Base-by-base conservation (phyloP, 345 rosid genomes). In the Gossypium herbaceum region DNA sequence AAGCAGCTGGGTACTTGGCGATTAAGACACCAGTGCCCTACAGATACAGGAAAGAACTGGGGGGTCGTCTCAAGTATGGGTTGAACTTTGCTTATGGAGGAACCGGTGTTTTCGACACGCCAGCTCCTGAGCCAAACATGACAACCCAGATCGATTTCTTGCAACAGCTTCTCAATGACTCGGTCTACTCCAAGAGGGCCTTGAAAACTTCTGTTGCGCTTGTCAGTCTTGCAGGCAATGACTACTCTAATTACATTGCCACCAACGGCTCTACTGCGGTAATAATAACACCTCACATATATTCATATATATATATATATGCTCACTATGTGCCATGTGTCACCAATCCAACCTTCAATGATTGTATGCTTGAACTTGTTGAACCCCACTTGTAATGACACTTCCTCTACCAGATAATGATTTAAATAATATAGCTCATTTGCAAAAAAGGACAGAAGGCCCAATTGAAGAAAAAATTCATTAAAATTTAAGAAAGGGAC, bases 21-120 rank as follows among this genome's bases (percentile, higher is more conserved):
- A 72, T 88, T 54, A 83, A 81, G 77, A 85, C 97, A 50, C 98
- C 98, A 4, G 79, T 89, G 0, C 85, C 95, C 1, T 94, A 84
- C 84, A 85, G 71, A 76, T 83, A 79, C 85, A 82, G 82, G 80
- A 78, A 80, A 11, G 29, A 73, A 16, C 41, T 55, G 41, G 85
- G 71, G 0, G 77, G 80, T 43, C 78, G 75, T n/a, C 15, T 85
- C 72, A 73, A 71, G 50, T 63, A 71, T 43, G 98, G 98, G 19
- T 80, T 94, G 86, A 94, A 94, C 75, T 91, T 88, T 70, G 98
- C 98, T 0, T 85, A 75, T 25, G 98, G 98, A 63, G 97, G 95
- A 24, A 88, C 95, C 0, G 96, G 98, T 5, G 96, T 92, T 55
- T 90, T 94, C 51, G 80, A 86, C 34, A 88, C 97, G 2, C 3